These are phyloP conservation scores for Hanseniaspora mollemarum DNA, from an alignment of 805 yeast genomes.

Conservation along the genomic window DNA sequence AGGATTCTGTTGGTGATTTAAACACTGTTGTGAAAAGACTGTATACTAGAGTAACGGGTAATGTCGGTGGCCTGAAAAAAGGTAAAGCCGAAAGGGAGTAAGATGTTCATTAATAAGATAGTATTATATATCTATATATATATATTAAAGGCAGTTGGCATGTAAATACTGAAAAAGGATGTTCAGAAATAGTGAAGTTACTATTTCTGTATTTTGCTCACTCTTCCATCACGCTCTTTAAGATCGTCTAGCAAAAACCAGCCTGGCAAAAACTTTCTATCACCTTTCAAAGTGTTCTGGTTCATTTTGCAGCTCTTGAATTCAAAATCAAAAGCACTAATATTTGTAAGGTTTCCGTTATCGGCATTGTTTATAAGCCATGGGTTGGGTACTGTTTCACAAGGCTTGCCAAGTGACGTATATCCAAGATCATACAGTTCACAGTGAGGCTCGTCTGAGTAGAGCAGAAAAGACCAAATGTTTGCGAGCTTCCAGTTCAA, in stretches of 20 bases:
- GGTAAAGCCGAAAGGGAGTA: constrained; percentile 3
- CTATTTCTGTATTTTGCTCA: not conserved
- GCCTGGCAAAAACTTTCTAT: constrained; percentile 24
- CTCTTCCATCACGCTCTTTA: constrained; percentile 29
- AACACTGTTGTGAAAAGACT: not conserved
- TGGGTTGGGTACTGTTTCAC: constrained; percentile 65
- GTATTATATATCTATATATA: not conserved
- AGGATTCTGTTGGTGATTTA: not conserved
- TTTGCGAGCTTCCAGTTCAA: constrained; percentile 77
- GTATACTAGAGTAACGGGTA: constrained; percentile 6
- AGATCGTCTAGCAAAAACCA: constrained; percentile 28
- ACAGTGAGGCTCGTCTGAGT: constrained; percentile 56
- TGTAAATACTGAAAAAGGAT: not conserved
- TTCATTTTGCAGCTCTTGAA: constrained; percentile 6
- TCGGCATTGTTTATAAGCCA: constrained; percentile 28
- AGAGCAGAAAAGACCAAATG: constrained; percentile 71
- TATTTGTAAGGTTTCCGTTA: constrained; percentile 16
- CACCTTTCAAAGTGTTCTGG: not conserved
- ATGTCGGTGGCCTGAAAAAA: not conserved
- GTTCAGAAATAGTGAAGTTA: too few relatives aligned
- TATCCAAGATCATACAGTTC: constrained; percentile 68
- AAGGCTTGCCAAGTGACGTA: constrained; percentile 77
- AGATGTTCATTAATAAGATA: not conserved
- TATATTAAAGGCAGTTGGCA: not conserved
- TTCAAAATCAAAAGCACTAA: constrained; percentile 16